These are phyloP conservation scores for Geotrichum candidum DNA, from an alignment of 1,139 yeast genomes.

Conservation along the genomic window DNA sequence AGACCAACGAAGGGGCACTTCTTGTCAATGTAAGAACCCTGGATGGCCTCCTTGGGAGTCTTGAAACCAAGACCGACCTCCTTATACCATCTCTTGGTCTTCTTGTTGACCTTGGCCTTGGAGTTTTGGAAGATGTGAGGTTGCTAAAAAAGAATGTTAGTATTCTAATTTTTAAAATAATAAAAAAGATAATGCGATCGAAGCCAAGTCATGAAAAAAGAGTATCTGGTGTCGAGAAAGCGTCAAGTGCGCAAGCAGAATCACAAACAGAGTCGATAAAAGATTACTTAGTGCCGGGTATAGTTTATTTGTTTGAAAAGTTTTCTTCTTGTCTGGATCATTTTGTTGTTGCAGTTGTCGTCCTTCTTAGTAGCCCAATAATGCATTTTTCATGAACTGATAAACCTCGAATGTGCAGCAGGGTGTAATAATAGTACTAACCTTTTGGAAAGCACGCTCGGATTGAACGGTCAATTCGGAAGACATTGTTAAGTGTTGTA, in stretches of 20 bases:
- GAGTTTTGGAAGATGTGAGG: slow-evolving; percentile 99
- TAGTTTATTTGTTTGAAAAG: neutral
- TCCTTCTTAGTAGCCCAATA: neutral
- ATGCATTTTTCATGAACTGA: neutral
- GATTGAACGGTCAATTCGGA: slow-evolving; percentile 99
- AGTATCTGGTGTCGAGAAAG: neutral
- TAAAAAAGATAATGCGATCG: neutral
- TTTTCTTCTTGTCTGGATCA: neutral
- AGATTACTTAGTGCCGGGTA: neutral
- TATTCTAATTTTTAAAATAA: neutral
- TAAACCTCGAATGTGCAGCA: neutral
- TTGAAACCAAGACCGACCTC: slow-evolving; percentile 99
- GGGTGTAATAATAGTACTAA: slow-evolving; percentile 25
- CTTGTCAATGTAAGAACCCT: slow-evolving; percentile 99
- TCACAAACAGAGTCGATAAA: neutral
- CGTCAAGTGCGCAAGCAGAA: neutral
- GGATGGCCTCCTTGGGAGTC: slow-evolving; percentile 98
- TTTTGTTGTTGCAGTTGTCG: neutral
- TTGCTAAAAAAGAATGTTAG: slow-evolving; percentile 51
- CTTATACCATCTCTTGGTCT: slow-evolving; percentile 99
- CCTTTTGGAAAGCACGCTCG: slow-evolving; percentile 99
- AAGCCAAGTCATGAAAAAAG: neutral
- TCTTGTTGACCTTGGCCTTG: slow-evolving; percentile 97
- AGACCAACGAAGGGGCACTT: slow-evolving; percentile 98
- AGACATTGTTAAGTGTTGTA: slow-evolving; percentile 61